Base-by-base conservation (phyloP, 164 flowering plant species). In the Annona cherimola region DNA sequence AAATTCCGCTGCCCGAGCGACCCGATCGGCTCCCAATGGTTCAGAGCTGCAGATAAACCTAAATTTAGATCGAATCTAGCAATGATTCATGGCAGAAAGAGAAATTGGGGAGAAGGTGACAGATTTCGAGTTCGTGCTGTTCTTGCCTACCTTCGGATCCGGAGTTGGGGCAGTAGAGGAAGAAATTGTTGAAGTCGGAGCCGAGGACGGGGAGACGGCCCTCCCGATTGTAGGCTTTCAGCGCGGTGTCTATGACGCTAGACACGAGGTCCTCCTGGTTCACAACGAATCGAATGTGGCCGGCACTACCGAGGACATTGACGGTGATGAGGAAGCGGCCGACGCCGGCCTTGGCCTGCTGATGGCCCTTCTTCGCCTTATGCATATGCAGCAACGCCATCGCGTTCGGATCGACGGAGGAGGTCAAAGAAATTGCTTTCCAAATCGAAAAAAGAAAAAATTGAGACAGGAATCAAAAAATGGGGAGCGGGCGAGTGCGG, bases 131-230 rank as follows among this genome's bases (percentile, higher is more conserved):
- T 57, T 16, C 14, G 61, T 14, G 3, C 18, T 57, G 18, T 57
- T 57, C n/a, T 20, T 55, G 46, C 4, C 50, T 83, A 92, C 92
- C 89, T 60, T 86, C 89, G 5, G 84, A 76, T 57, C 85, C 90
- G 55, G 79, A 83, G 70, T 73, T 75, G 69, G 89, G 83, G 71
- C 82, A 82, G 73, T 90, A 90, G 55, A 93, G 93, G 42, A 81
- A 71, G 83, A 90, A 88, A 66, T 83, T 67, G n/a, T 78, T 74
- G 74, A 74, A 70, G 76, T 90, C 86, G 12, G 86, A 78, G 0
- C 96, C 91, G 0, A 90, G 86, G 72, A 84, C 65, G 0, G 96
- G 96, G 42, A 87, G 84, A 18, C 96, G 81, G 19, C 88, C 93
- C 77, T 83, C 89, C 4, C 90, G 87, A 19, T 90, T 90, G 62